Percentiles rank a stretch among this genome's conserved stretches.
Evolutionary conservation across 1,284 basidiomycete species (phyloP).

Genomic region (Puccinia polysora): DNA sequence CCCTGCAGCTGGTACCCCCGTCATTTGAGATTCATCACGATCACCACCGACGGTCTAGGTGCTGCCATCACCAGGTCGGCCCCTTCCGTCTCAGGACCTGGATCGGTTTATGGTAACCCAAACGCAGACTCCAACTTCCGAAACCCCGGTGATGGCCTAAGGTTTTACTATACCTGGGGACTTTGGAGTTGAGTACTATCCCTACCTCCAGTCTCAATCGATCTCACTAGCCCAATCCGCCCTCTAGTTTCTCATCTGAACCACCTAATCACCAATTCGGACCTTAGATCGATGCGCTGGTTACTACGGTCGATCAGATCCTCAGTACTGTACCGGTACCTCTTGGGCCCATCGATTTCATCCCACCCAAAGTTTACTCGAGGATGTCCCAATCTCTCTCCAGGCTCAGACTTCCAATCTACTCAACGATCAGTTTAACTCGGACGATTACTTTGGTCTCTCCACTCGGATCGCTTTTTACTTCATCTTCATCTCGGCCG

Average conservation of each 20-base stretch:
- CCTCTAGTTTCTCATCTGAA: background rate
- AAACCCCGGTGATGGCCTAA: conserved; percentile 17
- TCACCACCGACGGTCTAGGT: conserved; percentile 23
- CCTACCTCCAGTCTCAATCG: background rate
- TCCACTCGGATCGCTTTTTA: conserved; percentile 32
- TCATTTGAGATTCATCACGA: conserved; percentile 15
- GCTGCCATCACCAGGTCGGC: background rate
- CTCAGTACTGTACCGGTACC: conserved; percentile 31
- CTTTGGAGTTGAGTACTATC: conserved; percentile 33
- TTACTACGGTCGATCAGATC: conserved; percentile 13
- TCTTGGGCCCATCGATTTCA: conserved; percentile 17
- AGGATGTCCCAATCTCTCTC: conserved; percentile 2
- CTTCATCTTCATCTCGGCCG: conserved; percentile 30
- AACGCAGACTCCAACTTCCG: background rate
- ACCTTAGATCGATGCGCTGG: conserved; percentile 37
- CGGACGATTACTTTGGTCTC: conserved; percentile 1
- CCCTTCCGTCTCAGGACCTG: background rate
- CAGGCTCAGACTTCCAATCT: background rate
- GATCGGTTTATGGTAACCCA: conserved; percentile 14
- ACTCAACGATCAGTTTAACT: conserved; percentile 13
- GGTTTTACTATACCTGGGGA: conserved; percentile 37
- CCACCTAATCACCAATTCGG: too few relatives aligned
- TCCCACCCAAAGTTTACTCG: conserved; percentile 11
- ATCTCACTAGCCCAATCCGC: background rate
- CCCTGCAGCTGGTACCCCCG: background rate